Percentiles rank a stretch among this genome's conserved stretches.
Conservation (phyloP, 345 rosid species). For the Salix udensis region DNA sequence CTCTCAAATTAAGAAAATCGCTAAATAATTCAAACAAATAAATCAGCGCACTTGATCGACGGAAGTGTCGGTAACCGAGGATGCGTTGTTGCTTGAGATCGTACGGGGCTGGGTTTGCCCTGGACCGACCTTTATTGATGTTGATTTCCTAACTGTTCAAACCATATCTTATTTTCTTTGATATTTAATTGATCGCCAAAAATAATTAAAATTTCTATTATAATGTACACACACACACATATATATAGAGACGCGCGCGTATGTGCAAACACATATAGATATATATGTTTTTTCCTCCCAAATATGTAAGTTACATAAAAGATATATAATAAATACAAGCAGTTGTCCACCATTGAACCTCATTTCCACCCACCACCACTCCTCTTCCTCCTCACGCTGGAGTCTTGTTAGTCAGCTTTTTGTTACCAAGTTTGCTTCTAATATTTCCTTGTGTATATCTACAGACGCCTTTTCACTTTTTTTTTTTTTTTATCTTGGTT, state of each 20-base stretch:
- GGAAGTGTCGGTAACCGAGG: conserved; percentile 16
- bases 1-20: background rate
- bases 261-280: no score
- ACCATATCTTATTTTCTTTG: background rate
- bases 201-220: background rate
- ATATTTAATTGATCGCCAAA: background rate
- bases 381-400: background rate
- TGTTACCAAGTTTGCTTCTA: background rate
- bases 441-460: background rate
- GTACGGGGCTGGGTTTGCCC: background rate
- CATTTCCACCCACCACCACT: conserved; percentile 23
- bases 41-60: background rate
- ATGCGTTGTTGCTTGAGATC: conserved; percentile 8
- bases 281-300: no score
- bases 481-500: background rate
- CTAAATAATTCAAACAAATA: background rate
- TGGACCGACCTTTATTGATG: conserved; percentile 22
- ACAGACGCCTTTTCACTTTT: background rate
- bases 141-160: conserved; percentile 25
- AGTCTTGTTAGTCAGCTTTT: background rate
- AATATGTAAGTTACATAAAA: no score
- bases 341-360: conserved; percentile 8
- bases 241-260: no score
- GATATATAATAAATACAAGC: background rate
- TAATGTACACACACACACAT: no score